Conservation (phyloP, 495 filamentous ascomycete genomes). For the Penicillium paxilli region DNA sequence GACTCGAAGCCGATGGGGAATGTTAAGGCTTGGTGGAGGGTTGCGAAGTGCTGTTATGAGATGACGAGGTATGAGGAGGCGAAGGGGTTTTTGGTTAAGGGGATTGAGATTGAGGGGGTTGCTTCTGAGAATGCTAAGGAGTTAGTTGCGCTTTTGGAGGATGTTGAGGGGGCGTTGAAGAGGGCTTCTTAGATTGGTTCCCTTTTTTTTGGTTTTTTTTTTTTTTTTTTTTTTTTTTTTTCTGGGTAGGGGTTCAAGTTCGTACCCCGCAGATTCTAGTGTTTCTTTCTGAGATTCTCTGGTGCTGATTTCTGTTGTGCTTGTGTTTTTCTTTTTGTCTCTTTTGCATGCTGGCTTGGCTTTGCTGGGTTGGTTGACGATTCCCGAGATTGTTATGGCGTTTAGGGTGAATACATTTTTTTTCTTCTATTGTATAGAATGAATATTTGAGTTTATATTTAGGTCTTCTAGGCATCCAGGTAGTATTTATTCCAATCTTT, state of each 20-base stretch:
- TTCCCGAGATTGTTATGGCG: slow-evolving; percentile 1
- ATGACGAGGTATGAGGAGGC: slow-evolving; percentile 90
- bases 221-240: background rate
- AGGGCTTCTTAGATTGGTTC: slow-evolving; percentile 11
- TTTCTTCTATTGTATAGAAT: background rate
- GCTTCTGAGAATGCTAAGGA: slow-evolving; percentile 60
- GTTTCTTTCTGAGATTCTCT: too few species aligned
- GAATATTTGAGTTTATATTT: background rate
- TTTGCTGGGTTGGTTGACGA: background rate
- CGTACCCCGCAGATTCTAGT: too few species aligned
- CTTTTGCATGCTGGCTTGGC: background rate
- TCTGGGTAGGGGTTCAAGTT: too few species aligned
- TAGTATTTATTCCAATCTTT: background rate
- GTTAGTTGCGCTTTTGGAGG: slow-evolving; percentile 64
- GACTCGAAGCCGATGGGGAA: slow-evolving; percentile 85
- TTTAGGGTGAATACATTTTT: background rate
- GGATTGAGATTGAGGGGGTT: slow-evolving; percentile 80
- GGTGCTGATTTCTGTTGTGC: background rate
- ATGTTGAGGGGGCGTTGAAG: slow-evolving; percentile 58
- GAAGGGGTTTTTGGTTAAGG: slow-evolving; percentile 66
- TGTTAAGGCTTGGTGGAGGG: slow-evolving; percentile 90
- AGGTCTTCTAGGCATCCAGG: background rate
- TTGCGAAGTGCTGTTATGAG: slow-evolving; percentile 80
- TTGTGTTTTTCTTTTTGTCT: background rate
- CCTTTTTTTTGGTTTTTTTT: background rate